Conservation (phyloP, 306 rosid species). For the Quercus berberidifolia region DNA sequence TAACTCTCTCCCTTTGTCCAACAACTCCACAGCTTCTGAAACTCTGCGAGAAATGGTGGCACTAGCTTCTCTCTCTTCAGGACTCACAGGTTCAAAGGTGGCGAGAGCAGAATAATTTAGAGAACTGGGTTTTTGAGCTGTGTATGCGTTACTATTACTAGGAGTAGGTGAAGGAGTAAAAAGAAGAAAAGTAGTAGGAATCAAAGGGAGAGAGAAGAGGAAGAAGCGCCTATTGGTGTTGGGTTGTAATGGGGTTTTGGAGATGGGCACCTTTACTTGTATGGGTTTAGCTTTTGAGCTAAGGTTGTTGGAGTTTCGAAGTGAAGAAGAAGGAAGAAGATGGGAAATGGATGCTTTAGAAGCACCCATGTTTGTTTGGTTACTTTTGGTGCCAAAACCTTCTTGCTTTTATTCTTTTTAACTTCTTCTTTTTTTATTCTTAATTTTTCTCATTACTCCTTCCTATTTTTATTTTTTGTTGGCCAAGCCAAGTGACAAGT, state of each 20-base stretch:
- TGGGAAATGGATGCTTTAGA: constrained; percentile 39
- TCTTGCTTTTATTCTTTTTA: background rate
- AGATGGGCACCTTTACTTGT: constrained; percentile 15
- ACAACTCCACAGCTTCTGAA: constrained; percentile 55
- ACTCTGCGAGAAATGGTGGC: constrained; percentile 43
- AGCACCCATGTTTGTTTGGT: constrained; percentile 28
- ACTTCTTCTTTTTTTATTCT: background rate
- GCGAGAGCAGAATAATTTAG: constrained; percentile 15
- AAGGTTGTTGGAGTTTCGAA: constrained; percentile 2
- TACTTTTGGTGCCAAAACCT: constrained; percentile 17
- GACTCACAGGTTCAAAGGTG: constrained; percentile 50
- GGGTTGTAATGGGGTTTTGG: constrained; percentile 15
- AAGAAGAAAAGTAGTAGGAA: constrained; percentile 31
- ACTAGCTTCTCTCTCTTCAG: constrained; percentile 55
- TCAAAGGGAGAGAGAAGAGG: constrained; percentile 48
- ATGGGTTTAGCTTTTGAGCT: constrained; percentile 5
- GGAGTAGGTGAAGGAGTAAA: constrained; percentile 29
- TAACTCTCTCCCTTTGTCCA: constrained; percentile 72
- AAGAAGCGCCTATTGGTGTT: constrained; percentile 42
- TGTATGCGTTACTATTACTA: background rate
- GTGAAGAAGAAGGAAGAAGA: constrained; percentile 25
- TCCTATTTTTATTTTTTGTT: background rate
- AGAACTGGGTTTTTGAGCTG: constrained; percentile 8
- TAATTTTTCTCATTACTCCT: background rate
- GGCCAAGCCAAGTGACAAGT: background rate